Conservation (phyloP, 495 filamentous ascomycete genomes). For the Penicillium alfredii region DNA sequence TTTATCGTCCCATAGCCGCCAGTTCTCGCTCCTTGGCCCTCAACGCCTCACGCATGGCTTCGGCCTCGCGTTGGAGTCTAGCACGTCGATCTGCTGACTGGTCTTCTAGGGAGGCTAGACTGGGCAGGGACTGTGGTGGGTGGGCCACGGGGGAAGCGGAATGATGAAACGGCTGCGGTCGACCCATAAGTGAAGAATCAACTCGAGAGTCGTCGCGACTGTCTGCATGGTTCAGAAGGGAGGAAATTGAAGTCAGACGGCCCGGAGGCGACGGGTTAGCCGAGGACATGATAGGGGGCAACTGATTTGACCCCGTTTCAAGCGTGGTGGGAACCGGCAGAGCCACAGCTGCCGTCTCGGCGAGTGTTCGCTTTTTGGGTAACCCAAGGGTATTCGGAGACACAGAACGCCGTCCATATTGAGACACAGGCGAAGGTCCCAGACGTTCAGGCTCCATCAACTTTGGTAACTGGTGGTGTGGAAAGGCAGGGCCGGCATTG, state of each 20-base stretch:
- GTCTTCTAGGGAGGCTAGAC: conserved; percentile 47
- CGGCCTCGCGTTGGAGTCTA: conserved; percentile 64
- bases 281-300: conserved; percentile 42
- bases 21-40: conserved; percentile 73
- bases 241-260: conserved; percentile 72
- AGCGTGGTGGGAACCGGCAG: conserved; percentile 26
- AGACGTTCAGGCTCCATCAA: conserved; percentile 36
- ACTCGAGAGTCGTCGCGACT: conserved; percentile 41
- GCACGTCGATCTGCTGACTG: conserved; percentile 59
- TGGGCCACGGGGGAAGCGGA: conserved; percentile 23
- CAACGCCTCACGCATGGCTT: conserved; percentile 69
- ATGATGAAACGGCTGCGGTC: conserved; percentile 28
- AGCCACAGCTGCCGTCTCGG: conserved; percentile 29
- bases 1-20: conserved; percentile 51
- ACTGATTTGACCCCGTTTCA: conserved; percentile 39
- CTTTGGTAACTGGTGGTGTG: conserved; percentile 38
- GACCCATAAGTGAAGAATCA: conserved; percentile 41
- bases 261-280: conserved; percentile 37
- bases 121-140: conserved; percentile 28
- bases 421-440: conserved; percentile 26
- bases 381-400: conserved; percentile 34
- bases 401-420: conserved; percentile 36
- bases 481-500: conserved; percentile 29
- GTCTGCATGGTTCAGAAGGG: conserved; percentile 60
- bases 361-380: conserved; percentile 42